phyloP scores from a whole-genome alignment of 2,329 filamentous ascomycete species.

The Colletotrichum sp. region DNA sequence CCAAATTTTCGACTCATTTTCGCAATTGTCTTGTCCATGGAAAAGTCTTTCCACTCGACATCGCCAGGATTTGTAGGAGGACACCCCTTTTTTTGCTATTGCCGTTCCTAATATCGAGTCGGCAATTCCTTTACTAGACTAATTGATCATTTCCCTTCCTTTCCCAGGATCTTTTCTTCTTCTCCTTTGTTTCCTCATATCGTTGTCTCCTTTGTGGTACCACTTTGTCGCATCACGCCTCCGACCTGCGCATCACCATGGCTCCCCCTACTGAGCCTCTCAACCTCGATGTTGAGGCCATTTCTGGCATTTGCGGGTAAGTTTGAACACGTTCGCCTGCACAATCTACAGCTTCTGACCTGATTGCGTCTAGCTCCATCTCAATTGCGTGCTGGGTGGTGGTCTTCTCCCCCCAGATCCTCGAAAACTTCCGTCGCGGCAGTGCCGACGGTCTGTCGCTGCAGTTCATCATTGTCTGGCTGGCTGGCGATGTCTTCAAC shows the following conservation, averaged over 20 bases:
- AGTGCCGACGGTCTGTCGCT: conserved; percentile 90
- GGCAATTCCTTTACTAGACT: not conserved
- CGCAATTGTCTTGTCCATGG: not conserved
- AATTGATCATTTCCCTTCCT: not conserved
- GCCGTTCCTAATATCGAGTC: not conserved
- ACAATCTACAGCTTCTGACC: not conserved
- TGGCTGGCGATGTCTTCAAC: conserved; percentile 94
- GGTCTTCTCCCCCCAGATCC: conserved; percentile 96
- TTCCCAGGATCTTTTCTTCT: not conserved
- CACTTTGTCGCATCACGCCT: not conserved
- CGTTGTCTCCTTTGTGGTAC: not conserved
- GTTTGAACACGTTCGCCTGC: conserved; percentile 26
- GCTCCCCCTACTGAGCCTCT: conserved; percentile 60
- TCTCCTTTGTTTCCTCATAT: not conserved
- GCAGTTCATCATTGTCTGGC: conserved; percentile 92
- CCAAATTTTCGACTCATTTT: not conserved
- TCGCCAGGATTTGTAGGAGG: not conserved
- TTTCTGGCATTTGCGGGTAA: conserved; percentile 90
- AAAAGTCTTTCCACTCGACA: conserved; percentile 8
- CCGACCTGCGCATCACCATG: conserved; percentile 43
- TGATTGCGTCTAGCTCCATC: conserved; percentile 69
- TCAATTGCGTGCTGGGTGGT: conserved; percentile 98
- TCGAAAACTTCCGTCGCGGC: conserved; percentile 87
- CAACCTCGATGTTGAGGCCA: conserved; percentile 84
- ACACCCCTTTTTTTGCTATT: not conserved